Conservation (phyloP, 2,329 filamentous ascomycete species). For the Orbilia javanica region DNA sequence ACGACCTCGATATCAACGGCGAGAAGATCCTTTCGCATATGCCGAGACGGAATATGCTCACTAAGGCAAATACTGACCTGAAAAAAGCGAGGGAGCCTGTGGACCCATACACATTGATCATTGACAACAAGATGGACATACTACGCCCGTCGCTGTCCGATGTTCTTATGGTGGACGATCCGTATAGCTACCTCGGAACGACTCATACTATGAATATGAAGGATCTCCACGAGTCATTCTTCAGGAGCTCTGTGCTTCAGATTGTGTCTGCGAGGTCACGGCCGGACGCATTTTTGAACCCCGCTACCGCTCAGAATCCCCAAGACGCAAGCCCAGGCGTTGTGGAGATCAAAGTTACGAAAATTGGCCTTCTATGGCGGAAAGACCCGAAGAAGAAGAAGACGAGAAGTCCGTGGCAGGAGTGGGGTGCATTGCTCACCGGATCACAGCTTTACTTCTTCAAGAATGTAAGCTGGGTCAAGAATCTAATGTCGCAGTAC, state of each 20-base stretch:
- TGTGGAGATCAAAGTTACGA: conserved; percentile 97
- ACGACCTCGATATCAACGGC: conserved; percentile 83
- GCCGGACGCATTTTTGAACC: conserved; percentile 93
- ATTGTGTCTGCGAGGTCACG: conserved; percentile 94
- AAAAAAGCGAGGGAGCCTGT: conserved; percentile 79
- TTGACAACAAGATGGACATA: conserved; percentile 86
- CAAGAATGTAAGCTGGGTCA: conserved; percentile 91
- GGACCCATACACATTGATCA: conserved; percentile 92
- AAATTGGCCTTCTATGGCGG: conserved; percentile 93
- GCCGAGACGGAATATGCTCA: conserved; percentile 70
- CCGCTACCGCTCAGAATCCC: conserved; percentile 85
- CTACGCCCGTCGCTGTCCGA: conserved; percentile 88
- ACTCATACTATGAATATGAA: conserved; percentile 80
- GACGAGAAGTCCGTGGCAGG: conserved; percentile 94
- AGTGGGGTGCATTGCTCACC: conserved; percentile 97
- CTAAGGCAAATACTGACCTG: conserved; percentile 60
- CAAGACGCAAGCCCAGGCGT: conserved; percentile 89
- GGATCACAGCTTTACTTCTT: conserved; percentile 98
- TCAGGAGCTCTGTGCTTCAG: conserved; percentile 89
- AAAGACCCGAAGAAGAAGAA: conserved; percentile 96
- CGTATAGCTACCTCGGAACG: conserved; percentile 87
- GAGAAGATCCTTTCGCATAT: conserved; percentile 78
- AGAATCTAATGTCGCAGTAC: conserved; percentile 88
- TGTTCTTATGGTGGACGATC: conserved; percentile 91
- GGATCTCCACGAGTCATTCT: conserved; percentile 87